A percentile compares a stretch with the other conserved stretches of the same genome.
phyloP scores from a whole-genome alignment of 768 basidiomycete genomes.

The Kwoniella newhampshirensis region DNA sequence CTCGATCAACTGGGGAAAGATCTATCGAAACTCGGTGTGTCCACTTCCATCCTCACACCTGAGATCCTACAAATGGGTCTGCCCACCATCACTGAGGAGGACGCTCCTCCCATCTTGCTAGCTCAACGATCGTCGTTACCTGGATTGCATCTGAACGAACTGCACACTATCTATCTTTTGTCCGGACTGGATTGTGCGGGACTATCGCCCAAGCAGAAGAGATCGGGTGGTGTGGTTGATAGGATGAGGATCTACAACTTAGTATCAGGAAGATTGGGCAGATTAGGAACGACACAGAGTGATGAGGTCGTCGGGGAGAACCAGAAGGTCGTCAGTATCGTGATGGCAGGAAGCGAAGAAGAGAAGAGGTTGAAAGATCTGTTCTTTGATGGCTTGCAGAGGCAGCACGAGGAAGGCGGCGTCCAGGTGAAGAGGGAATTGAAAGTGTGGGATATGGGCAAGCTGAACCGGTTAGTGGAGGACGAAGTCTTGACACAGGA shows the following conservation, averaged over 20 bases:
- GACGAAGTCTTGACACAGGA: neutral
- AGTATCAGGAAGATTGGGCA: slow-evolving; percentile 18
- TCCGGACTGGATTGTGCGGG: slow-evolving; percentile 16
- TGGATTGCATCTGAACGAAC: slow-evolving; percentile 13
- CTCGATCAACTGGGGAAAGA: slow-evolving; percentile 7
- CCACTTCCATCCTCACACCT: slow-evolving; percentile 7
- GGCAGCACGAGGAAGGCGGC: neutral
- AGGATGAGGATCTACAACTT: slow-evolving; percentile 14
- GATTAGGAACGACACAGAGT: slow-evolving; percentile 17
- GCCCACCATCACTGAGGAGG: neutral
- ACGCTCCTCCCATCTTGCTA: slow-evolving; percentile 7
- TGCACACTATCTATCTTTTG: slow-evolving; percentile 26
- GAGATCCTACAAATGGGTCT: neutral
- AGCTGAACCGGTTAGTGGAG: slow-evolving; percentile 1
- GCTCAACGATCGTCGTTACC: slow-evolving; percentile 14
- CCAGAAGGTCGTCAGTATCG: slow-evolving; percentile 21
- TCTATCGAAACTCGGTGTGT: slow-evolving; percentile 10
- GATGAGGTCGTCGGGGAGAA: neutral
- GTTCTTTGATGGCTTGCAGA: slow-evolving; percentile 5
- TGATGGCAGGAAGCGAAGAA: slow-evolving; percentile 20
- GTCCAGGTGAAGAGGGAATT: neutral
- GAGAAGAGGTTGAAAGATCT: slow-evolving; percentile 19
- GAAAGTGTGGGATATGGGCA: slow-evolving; percentile 9
- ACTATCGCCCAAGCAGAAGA: slow-evolving; percentile 9
- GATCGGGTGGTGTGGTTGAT: slow-evolving; percentile 9